Percentiles rank a stretch among this genome's conserved stretches.
Conservation (phyloP, 768 basidiomycete genomes). For the Hortiboletus flavorubellus region DNA sequence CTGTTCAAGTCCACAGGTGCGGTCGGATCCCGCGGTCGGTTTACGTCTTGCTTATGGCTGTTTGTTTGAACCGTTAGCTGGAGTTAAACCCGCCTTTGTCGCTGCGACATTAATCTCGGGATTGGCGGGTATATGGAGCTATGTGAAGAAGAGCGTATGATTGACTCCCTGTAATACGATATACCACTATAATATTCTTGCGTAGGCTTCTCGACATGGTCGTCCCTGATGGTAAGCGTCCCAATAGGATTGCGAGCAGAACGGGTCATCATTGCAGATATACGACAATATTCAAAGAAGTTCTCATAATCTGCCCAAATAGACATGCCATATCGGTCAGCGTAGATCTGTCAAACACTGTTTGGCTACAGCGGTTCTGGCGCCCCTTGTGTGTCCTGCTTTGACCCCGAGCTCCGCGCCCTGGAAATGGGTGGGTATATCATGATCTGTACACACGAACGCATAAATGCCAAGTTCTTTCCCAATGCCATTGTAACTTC, state of each 20-base stretch:
- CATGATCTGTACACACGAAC: slow-evolving; percentile 33
- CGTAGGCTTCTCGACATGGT: slow-evolving; percentile 29
- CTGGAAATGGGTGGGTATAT: slow-evolving; percentile 40
- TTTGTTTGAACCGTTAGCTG: slow-evolving; percentile 61
- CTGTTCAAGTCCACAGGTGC: slow-evolving; percentile 93
- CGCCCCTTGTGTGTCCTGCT: slow-evolving; percentile 37
- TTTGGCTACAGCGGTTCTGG: slow-evolving; percentile 34
- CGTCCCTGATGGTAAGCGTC: slow-evolving; percentile 23
- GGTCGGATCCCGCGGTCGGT: slow-evolving; percentile 34
- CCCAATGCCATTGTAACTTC: slow-evolving; percentile 16
- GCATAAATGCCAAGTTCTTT: slow-evolving; percentile 29
- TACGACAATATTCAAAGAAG: slow-evolving; percentile 28
- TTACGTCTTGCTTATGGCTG: slow-evolving; percentile 36
- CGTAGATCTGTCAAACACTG: slow-evolving; percentile 33
- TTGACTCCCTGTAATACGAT: slow-evolving; percentile 39
- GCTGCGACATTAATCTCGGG: slow-evolving; percentile 88
- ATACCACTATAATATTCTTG: slow-evolving; percentile 46
- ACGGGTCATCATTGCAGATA: slow-evolving; percentile 18
- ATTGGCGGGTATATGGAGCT: slow-evolving; percentile 91
- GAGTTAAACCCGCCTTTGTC: slow-evolving; percentile 83
- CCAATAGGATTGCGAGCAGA: slow-evolving; percentile 25
- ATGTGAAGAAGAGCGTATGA: slow-evolving; percentile 87
- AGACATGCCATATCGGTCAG: slow-evolving; percentile 33
- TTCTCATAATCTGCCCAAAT: slow-evolving; percentile 31
- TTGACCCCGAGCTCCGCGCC: slow-evolving; percentile 40